Conservation (phyloP, 177 flowering plant genomes). For the Vitis hybrid region DNA sequence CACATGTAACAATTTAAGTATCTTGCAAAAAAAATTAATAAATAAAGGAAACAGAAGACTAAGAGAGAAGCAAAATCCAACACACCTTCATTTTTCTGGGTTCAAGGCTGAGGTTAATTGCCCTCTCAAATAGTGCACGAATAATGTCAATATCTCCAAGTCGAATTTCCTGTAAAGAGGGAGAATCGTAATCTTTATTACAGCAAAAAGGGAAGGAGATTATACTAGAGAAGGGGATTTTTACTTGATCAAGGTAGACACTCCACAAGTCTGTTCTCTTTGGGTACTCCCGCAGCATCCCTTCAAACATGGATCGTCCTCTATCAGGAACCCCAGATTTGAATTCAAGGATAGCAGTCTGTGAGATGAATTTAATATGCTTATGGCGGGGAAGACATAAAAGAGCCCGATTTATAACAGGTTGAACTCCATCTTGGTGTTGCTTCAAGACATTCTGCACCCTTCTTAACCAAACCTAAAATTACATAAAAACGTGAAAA, state of each 20-base stretch:
- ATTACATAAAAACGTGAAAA: not conserved
- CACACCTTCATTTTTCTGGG: constrained; percentile 82
- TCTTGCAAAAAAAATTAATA: not conserved
- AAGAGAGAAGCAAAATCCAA: not conserved
- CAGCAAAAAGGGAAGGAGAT: not conserved
- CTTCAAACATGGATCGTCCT: constrained; percentile 84
- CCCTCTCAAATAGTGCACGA: constrained; percentile 85
- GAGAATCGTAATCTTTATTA: not conserved
- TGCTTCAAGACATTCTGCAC: constrained; percentile 51
- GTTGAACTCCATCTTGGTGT: constrained; percentile 54
- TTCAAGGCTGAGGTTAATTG: constrained; percentile 69
- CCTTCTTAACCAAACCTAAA: constrained; percentile 79
- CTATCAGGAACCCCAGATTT: constrained; percentile 80
- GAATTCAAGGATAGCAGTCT: constrained; percentile 77
- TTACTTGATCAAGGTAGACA: constrained; percentile 85
- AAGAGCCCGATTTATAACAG: constrained; percentile 61
- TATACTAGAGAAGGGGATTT: not conserved
- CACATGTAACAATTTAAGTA: not conserved
- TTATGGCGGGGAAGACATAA: constrained; percentile 65
- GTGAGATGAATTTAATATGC: constrained; percentile 78
- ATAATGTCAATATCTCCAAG: constrained; percentile 68
- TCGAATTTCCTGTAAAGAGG: constrained; percentile 64
- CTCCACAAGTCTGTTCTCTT: constrained; percentile 94
- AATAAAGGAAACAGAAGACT: not conserved
- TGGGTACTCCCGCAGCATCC: constrained; percentile 75